Conservation (phyloP, 176 grass and related monocot species). For the Themeda triandra region DNA sequence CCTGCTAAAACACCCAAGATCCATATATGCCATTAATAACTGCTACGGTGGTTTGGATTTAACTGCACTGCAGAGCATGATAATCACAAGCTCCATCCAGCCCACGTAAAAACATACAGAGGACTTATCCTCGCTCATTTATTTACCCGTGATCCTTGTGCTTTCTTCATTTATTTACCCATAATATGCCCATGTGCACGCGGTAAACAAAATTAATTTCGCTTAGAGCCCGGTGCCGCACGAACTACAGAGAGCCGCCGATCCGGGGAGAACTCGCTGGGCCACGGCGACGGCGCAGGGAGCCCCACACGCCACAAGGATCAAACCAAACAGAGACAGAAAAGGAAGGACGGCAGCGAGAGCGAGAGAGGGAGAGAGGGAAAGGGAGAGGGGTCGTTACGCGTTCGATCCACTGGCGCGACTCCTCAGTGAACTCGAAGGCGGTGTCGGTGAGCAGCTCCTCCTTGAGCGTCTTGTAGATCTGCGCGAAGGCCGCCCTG, state of each 20-base stretch:
- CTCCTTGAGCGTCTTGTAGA: slow-evolving; percentile 72
- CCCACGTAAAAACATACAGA: background rate
- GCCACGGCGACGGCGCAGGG: background rate
- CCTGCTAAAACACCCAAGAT: background rate
- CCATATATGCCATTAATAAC: background rate
- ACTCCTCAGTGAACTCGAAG: slow-evolving; percentile 79
- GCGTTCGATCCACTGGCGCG: slow-evolving; percentile 80
- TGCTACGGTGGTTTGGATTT: background rate
- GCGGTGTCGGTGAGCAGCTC: slow-evolving; percentile 74
- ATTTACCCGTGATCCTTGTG: background rate
- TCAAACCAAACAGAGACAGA: background rate
- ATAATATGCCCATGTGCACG: background rate
- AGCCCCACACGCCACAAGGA: background rate
- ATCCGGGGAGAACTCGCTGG: background rate
- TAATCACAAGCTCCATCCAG: background rate
- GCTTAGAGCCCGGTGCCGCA: background rate
- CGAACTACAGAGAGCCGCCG: background rate
- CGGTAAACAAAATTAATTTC: background rate
- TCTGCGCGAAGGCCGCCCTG: slow-evolving; percentile 51
- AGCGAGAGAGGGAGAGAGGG: too few relatives aligned
- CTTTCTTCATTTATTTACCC: background rate
- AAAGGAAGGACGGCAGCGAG: background rate
- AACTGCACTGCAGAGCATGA: background rate
- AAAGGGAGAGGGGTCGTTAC: slow-evolving; percentile 9
- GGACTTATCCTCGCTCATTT: background rate